Evolutionary conservation across 2,329 filamentous ascomycete species (phyloP), one percentile per base, ranked within the genome.

Genomic region (Diaporthe amygdali): DNA sequence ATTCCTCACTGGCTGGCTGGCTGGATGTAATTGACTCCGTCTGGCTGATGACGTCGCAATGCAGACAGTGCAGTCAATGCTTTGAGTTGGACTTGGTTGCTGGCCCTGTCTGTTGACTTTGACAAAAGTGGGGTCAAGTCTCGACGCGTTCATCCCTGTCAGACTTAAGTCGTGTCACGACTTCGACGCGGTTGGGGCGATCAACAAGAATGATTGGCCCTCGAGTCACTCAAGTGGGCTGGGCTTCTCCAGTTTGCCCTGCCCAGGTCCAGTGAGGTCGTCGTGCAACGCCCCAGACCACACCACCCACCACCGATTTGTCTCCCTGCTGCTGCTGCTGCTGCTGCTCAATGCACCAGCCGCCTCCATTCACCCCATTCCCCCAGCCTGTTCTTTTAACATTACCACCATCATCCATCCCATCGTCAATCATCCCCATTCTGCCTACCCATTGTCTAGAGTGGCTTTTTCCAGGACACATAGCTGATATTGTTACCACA

Each of bases 21-120:
- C 79, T 52, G 39, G 25, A 44, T 68, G 46, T 63, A 49, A 56
- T 46, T 71, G 39, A 32, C 20, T 49, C 52, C 27, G 66, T 41
- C 47, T n/a, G 44, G 27, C 17, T 32, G 46, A 69, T 69, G 68
- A 69, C 56, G 68, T 69, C 52, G 68, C 66, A 66, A n/a, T 52
- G n/a, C 47, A 59, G 44, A 34, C 41, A 63, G 44, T 37, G 55
- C 55, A 30, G 59, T 25, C 32, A n/a, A 32, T 5, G 59, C 17
- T 52, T 17, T 52, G 20, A 22, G 30, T 20, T 54, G 51, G 51
- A 20, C 9, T 54, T n/a, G 51, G 30, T 12, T 12, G 30, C n/a
- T 25, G 20, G 51, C 51, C 34, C 34, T 27, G 34, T 34, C 30
- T 54, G 51, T 20, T 54, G 25, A n/a, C 32, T 32, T 52, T 25